Base-by-base conservation (phyloP, 441 rosid genomes). In the Pelargonium australe region DNA sequence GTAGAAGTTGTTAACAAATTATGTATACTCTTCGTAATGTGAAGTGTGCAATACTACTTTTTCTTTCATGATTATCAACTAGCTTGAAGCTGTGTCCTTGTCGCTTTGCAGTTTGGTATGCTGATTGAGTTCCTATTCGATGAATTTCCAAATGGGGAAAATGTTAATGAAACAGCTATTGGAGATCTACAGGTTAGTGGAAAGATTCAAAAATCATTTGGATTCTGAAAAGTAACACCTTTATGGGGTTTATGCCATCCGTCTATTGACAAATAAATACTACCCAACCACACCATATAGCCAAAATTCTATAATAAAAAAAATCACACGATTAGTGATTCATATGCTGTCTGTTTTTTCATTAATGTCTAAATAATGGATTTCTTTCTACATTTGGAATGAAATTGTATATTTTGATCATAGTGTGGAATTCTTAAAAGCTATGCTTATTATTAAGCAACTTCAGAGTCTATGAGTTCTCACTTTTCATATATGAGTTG, bases 71-170 rank as follows among this genome's bases (percentile, higher is more conserved):
- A 14, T 6, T 64, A 34, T 14, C 41, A 63, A 74, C 43, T 23
- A 19, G 40, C 31, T 70, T 68, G 19, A 63, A 66, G n/a, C 57
- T 14, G 63, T 44, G 63, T 37, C 4, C 9, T 64, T 47, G 73
- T 55, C 76, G 17, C 67, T 73, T 72, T 83, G 83, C 90, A 94
- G 99, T 95, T 95, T 74, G 99, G 97, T 40, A 94, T 94, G 99
- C 73, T 91, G 80, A 91, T 94, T 75, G 99, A 94, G 76, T 87
- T 76, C 75, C 94, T 91, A 65, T 94, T 94, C 70, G 96, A 91
- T 65, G 83, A 80, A 77, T 87, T 86, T 63, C 91, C 96, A 4
- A 84, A 87, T 74, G 68, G 76, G 41, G 92, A 91, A 70, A 87
- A 83, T 64, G 86, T 81, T 51, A 87, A 79, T 67, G 96, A 87